Conservation (phyloP, 805 yeast species). For the Candida easanensis region DNA sequence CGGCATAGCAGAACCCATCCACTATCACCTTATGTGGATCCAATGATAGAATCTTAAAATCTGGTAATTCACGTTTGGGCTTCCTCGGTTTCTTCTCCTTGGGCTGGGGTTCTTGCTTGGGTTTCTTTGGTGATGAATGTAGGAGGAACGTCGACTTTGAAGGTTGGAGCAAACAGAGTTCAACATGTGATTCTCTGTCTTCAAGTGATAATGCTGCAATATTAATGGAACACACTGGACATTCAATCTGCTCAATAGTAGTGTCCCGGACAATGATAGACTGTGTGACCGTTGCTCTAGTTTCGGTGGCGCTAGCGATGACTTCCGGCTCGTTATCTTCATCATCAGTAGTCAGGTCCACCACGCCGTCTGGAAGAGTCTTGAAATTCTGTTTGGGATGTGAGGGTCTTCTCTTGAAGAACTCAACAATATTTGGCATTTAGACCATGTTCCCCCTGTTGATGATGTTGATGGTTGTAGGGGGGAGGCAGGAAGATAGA, state of each 20-base stretch:
- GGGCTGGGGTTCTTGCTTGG: conserved; percentile 22
- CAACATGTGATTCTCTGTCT: conserved; percentile 53
- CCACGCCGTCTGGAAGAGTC: conserved; percentile 9
- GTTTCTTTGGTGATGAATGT: conserved; percentile 27
- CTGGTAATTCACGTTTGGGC: conserved; percentile 36
- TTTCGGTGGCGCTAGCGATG: background rate
- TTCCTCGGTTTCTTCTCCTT: conserved; percentile 20
- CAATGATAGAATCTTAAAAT: conserved; percentile 50
- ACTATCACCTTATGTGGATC: conserved; percentile 45
- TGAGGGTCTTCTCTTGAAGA: conserved; percentile 4
- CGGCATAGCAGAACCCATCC: conserved; percentile 61
- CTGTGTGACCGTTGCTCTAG: background rate
- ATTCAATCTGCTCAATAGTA: conserved; percentile 20
- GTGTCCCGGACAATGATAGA: background rate
- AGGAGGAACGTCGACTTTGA: conserved; percentile 23
- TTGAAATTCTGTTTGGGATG: background rate
- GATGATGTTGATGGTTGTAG: background rate
- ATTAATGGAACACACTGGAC: conserved; percentile 52
- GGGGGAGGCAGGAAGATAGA: background rate
- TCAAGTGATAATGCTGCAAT: conserved; percentile 38
- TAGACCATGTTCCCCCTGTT: background rate
- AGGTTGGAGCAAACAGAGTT: conserved; percentile 40
- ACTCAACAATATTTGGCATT: conserved; percentile 12
- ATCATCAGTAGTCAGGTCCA: conserved; percentile 13
- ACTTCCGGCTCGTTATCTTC: background rate